Base-by-base conservation (phyloP, 495 filamentous ascomycete species). In the Penicillium salamii region DNA sequence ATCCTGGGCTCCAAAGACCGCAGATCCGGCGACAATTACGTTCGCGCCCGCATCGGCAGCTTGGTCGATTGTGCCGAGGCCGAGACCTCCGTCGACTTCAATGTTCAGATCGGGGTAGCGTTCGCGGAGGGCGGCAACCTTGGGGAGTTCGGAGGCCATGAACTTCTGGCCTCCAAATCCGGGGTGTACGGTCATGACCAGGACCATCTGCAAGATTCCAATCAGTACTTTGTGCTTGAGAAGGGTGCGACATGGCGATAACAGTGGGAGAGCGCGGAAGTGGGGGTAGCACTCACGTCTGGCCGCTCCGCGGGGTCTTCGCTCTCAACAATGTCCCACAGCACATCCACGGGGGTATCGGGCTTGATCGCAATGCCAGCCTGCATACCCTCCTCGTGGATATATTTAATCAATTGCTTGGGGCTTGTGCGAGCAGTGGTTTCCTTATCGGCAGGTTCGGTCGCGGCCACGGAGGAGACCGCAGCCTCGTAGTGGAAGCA, bases 401-500 rank as follows among this genome's bases (percentile, higher is more conserved):
- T 93, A 58, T 88, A 93, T 53, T 78, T 80, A 60, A 97, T 90
- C 63, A 98, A 72, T 64, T 95, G 87, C 56, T 82, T 81, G 8
- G 93, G 92, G 55, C 69, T 86, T 8, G 93, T 97, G 44, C 77
- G 80, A 32, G 66, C 67, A 32, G 84, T 83, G 6, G 75, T 77
- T 5, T 82, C 80, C 42, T 70, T 79, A 33, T 75, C 82, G 47
- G 86, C 81, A 38, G 91, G 90, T 32, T 79, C 78, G 66, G 88
- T 87, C 54, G 93, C 91, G 9, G 89, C 90, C 41, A 88, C 87
- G 32, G 88, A 91, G 42, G 76, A 72, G 57, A 89, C 78, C 40
- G 93, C 95, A n/a, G 93, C 93, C 74, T 98, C 93, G 71, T 97
- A 96, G 76, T 98, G 93, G 78, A 98, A 98, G 78, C 92, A 97